phyloP scores from a whole-genome alignment of 129 eudicot species.

The Logfia minima region DNA sequence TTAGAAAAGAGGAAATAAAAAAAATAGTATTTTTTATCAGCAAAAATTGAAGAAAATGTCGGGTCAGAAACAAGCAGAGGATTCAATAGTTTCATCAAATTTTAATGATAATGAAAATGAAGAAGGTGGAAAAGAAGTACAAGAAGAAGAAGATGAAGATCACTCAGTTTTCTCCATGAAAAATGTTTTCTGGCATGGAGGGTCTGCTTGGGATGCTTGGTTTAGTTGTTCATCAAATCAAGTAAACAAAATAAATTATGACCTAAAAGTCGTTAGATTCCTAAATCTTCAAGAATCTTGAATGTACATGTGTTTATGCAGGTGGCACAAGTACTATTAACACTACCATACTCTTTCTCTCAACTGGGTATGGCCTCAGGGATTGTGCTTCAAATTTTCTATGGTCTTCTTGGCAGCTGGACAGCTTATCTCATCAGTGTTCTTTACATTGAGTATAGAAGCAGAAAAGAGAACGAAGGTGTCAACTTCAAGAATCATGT shows the following conservation, averaged over 20 bases:
- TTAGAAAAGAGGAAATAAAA: conserved; percentile 18
- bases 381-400: conserved; percentile 61
- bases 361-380: conserved; percentile 93
- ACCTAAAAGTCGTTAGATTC: not conserved
- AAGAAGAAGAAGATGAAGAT: conserved; percentile 42
- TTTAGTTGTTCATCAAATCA: conserved; percentile 75
- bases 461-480: conserved; percentile 64
- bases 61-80: conserved; percentile 84
- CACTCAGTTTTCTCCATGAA: conserved; percentile 55
- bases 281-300: not conserved
- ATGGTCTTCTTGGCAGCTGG: conserved; percentile 88
- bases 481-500: conserved; percentile 77
- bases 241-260: conserved; percentile 19
- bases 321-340: conserved; percentile 89
- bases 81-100: conserved; percentile 66
- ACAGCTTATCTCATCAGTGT: conserved; percentile 87
- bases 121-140: conserved; percentile 31
- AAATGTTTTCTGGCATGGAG: conserved; percentile 71
- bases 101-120: conserved; percentile 41
- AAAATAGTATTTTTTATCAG: not conserved
- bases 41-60: conserved; percentile 50
- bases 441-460: conserved; percentile 75
- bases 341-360: conserved; percentile 83
- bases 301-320: conserved; percentile 38
- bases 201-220: conserved; percentile 92